These are phyloP conservation scores for Talaromyces sp. DNA, from an alignment of 2,329 filamentous ascomycete species.

Conservation along the genomic window DNA sequence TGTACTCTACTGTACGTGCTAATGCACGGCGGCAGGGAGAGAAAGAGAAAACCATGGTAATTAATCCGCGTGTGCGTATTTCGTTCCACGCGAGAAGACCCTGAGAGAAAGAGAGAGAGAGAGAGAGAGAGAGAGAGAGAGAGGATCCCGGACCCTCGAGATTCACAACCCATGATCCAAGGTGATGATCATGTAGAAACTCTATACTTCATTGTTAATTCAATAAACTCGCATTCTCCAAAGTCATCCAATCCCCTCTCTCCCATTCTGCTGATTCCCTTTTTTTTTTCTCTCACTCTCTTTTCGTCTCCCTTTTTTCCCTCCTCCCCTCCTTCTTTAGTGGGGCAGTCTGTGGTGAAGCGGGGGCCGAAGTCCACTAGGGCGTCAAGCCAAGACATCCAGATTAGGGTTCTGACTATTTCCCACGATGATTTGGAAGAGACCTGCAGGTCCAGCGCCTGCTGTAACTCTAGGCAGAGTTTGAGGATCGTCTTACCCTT, in stretches of 20 bases:
- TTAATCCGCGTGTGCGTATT: background rate
- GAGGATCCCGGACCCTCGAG: background rate
- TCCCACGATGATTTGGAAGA: background rate
- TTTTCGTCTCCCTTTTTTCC: too few species aligned
- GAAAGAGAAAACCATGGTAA: background rate
- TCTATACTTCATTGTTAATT: too few species aligned
- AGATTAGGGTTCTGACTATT: background rate
- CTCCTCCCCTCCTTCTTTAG: background rate
- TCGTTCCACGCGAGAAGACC: background rate
- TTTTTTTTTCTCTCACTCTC: background rate
- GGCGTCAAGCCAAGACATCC: too few species aligned
- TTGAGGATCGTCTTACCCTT: background rate
- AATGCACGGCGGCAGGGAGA: background rate
- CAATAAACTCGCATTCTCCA: background rate
- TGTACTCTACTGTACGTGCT: background rate
- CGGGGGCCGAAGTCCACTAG: background rate
- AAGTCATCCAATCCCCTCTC: background rate
- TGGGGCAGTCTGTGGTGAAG: background rate
- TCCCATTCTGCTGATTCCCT: background rate
- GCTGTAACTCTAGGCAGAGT: too few species aligned
- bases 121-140: too few species aligned
- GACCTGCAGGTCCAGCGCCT: background rate
- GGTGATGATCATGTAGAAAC: too few species aligned
- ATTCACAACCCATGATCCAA: background rate
- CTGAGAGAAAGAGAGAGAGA: too few species aligned